phyloP scores from a whole-genome alignment of 495 filamentous ascomycete species.

The Xanthoparmelia taractica region DNA sequence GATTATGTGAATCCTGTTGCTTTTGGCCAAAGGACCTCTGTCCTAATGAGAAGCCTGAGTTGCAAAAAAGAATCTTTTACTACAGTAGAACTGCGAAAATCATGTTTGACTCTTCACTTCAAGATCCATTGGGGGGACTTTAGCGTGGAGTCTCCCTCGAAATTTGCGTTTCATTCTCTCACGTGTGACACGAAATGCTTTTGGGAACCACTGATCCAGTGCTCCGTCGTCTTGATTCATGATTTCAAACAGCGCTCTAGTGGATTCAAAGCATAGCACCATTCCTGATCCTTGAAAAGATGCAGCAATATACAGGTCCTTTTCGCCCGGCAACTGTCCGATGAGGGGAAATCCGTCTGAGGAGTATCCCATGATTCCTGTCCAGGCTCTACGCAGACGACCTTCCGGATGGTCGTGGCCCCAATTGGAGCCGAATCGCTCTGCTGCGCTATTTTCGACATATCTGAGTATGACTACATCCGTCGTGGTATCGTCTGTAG shows the following conservation, averaged over 20 bases:
- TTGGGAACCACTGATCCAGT: constrained; percentile 21
- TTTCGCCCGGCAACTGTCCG: constrained; percentile 38
- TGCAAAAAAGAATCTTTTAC: background rate
- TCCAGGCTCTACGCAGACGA: constrained; percentile 50
- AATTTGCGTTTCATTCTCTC: constrained; percentile 21
- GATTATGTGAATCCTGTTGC: background rate
- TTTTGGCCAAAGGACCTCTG: background rate
- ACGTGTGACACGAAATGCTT: constrained; percentile 20
- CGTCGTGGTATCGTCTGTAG: constrained; percentile 49
- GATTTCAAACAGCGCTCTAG: constrained; percentile 43
- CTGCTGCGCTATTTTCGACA: constrained; percentile 37
- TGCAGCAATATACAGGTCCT: constrained; percentile 41
- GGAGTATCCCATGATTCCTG: constrained; percentile 43
- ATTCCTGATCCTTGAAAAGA: constrained; percentile 52
- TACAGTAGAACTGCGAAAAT: background rate
- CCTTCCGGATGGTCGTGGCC: constrained; percentile 50
- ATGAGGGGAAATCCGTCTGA: constrained; percentile 43
- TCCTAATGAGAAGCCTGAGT: background rate
- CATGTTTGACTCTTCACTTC: constrained; percentile 22
- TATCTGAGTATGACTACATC: constrained; percentile 49
- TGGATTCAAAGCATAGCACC: constrained; percentile 39
- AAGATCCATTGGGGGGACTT: constrained; percentile 19
- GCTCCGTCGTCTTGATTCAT: constrained; percentile 23
- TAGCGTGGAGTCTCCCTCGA: constrained; percentile 19
- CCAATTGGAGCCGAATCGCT: constrained; percentile 52